A percentile compares a stretch with the other conserved stretches of the same genome.
These are phyloP conservation scores for Nothopassalora personata DNA, from an alignment of 2,329 filamentous ascomycete genomes.

Conservation along the genomic window DNA sequence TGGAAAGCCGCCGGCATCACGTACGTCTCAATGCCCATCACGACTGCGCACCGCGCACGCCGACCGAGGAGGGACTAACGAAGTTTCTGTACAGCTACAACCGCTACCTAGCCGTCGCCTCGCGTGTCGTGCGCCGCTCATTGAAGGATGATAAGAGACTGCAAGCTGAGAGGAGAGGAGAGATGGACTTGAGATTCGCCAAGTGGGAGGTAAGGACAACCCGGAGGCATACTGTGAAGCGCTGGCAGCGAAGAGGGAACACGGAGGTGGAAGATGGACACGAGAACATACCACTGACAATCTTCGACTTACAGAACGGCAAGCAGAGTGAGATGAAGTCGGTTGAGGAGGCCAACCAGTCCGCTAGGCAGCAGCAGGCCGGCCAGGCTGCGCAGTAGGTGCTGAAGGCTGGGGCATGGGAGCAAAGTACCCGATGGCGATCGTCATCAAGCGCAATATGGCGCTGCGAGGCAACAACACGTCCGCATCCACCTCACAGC, in stretches of 20 bases:
- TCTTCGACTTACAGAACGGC: slow-evolving; percentile 64
- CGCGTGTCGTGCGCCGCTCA: slow-evolving; percentile 90
- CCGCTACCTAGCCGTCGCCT: slow-evolving; percentile 94
- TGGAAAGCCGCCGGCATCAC: slow-evolving; percentile 98
- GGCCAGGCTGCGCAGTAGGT: slow-evolving; percentile 29
- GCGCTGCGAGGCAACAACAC: background rate
- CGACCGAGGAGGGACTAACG: slow-evolving; percentile 10
- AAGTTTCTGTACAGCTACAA: slow-evolving; percentile 71
- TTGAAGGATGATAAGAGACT: slow-evolving; percentile 94
- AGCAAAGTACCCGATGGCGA: slow-evolving; percentile 4
- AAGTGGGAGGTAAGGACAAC: slow-evolving; percentile 82
- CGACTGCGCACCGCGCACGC: background rate
- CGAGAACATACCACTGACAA: slow-evolving; percentile 16
- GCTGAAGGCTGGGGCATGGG: slow-evolving; percentile 33
- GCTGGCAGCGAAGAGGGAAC: background rate
- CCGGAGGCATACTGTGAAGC: slow-evolving; percentile 72
- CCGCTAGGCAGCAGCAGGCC: slow-evolving; percentile 41
- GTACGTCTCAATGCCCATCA: slow-evolving; percentile 52
- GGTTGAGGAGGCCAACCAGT: slow-evolving; percentile 55
- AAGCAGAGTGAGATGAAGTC: slow-evolving; percentile 85
- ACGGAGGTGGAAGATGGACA: background rate
- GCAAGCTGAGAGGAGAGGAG: slow-evolving; percentile 78
- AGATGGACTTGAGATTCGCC: slow-evolving; percentile 81
- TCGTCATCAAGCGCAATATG: background rate
- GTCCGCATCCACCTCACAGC: background rate